A percentile compares a stretch with the other conserved stretches of the same genome.
Evolutionary conservation across 306 rosid species (phyloP).

Genomic region (Prunus mira): DNA sequence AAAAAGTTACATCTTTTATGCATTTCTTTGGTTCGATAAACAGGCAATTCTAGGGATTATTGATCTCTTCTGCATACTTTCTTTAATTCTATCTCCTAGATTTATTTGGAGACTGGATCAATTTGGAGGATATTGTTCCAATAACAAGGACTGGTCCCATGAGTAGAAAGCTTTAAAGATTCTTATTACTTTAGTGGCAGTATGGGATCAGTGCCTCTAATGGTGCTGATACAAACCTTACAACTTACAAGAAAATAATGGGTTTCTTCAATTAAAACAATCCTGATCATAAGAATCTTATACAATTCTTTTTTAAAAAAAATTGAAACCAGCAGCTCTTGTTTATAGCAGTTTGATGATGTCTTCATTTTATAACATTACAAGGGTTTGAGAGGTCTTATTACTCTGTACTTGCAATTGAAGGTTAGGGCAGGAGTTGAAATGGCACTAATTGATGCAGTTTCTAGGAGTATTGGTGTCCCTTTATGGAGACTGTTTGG

Average conservation of each 20-base stretch:
- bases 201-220: not conserved
- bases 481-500: conserved; percentile 96
- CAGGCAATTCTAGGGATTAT: too few species aligned
- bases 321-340: not conserved
- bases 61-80: too few species aligned
- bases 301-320: not conserved
- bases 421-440: conserved; percentile 98
- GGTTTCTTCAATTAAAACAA: not conserved
- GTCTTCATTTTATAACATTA: not conserved
- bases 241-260: not conserved
- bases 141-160: not conserved
- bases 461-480: conserved; percentile 66
- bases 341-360: not conserved
- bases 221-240: not conserved
- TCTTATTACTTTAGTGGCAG: not conserved
- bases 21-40: too few species aligned
- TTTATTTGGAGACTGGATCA: not conserved
- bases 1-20: too few species aligned
- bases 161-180: not conserved
- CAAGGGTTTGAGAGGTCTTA: not conserved
- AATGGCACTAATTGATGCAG: conserved; percentile 93
- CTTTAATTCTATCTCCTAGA: too few species aligned
- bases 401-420: conserved; percentile 24
- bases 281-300: not conserved
- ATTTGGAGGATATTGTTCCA: not conserved